Evolutionary conservation across 148 eudicot species (phyloP).

Genomic region (Salicornia ramosissima): DNA sequence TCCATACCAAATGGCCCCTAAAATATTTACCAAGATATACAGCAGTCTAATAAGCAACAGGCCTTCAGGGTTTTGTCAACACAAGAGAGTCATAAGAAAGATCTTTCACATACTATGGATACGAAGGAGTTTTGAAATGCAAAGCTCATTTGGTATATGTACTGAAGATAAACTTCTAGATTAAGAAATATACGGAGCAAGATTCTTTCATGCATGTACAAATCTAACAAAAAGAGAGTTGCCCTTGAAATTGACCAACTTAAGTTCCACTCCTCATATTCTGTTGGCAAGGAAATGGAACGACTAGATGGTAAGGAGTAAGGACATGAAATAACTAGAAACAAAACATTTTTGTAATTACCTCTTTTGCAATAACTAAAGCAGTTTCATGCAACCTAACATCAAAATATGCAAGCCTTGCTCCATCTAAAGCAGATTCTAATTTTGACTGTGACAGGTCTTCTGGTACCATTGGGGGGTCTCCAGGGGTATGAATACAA

Average conservation of each 20-base stretch:
- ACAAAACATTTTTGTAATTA: constrained; percentile 27
- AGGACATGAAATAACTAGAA: neutral
- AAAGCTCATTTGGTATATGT: neutral
- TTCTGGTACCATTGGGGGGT: constrained; percentile 82
- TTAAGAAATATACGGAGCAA: neutral
- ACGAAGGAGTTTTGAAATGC: neutral
- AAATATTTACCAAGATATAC: too few relatives aligned
- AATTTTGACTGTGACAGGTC: constrained; percentile 58
- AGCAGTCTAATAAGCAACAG: too few relatives aligned
- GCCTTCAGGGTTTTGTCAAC: too few relatives aligned
- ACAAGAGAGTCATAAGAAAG: neutral
- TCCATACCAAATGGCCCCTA: too few relatives aligned
- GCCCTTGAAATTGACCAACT: neutral
- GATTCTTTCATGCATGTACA: neutral
- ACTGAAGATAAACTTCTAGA: neutral
- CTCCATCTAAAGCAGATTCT: constrained; percentile 57
- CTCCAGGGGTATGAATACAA: constrained; percentile 91
- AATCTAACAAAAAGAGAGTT: neutral
- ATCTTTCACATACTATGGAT: too few relatives aligned
- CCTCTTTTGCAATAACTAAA: constrained; percentile 72
- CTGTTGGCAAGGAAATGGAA: neutral
- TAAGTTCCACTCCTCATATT: constrained; percentile 2
- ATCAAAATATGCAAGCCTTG: constrained; percentile 68
- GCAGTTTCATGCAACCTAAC: constrained; percentile 80
- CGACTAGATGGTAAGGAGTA: too few relatives aligned